These are phyloP conservation scores for Wickerhamiella musiphila DNA, from an alignment of 805 yeast genomes.

Conservation along the genomic window DNA sequence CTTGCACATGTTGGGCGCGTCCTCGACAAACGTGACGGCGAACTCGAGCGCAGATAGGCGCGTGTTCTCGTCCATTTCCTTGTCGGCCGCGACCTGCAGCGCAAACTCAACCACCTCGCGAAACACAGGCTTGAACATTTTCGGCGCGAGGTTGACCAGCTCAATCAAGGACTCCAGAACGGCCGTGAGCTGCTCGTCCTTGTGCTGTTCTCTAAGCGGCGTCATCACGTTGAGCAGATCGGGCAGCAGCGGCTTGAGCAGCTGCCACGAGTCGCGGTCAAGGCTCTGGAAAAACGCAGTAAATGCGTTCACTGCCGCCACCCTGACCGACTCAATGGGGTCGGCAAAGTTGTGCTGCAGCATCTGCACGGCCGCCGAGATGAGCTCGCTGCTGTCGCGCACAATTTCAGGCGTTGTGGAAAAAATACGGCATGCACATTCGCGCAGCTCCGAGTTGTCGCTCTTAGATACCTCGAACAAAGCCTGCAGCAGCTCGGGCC, in stretches of 20 bases:
- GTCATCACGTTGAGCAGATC: slow-evolving; percentile 74
- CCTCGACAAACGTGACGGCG: slow-evolving; percentile 77
- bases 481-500: slow-evolving; percentile 72
- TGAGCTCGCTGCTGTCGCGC: slow-evolving; percentile 31
- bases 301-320: slow-evolving; percentile 83
- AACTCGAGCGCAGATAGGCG: slow-evolving; percentile 80
- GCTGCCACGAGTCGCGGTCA: slow-evolving; percentile 65
- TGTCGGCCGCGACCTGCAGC: slow-evolving; percentile 64
- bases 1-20: slow-evolving; percentile 90
- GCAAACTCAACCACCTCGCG: slow-evolving; percentile 75
- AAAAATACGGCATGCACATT: slow-evolving; percentile 79
- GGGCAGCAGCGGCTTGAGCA: slow-evolving; percentile 65
- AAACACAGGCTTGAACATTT: slow-evolving; percentile 83
- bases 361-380: slow-evolving; percentile 39
- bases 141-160: slow-evolving; percentile 83
- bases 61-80: slow-evolving; percentile 59
- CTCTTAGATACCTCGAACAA: slow-evolving; percentile 46
- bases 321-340: slow-evolving; percentile 61
- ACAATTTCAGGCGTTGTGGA: slow-evolving; percentile 69
- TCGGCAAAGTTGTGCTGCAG: slow-evolving; percentile 75
- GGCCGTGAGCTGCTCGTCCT: slow-evolving; percentile 64
- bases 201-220: slow-evolving; percentile 58
- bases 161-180: slow-evolving; percentile 85
- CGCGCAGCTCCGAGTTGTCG: slow-evolving; percentile 53
- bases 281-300: slow-evolving; percentile 72